phyloP scores from a whole-genome alignment of 2,329 filamentous ascomycete genomes.

The Massarina eburnea region DNA sequence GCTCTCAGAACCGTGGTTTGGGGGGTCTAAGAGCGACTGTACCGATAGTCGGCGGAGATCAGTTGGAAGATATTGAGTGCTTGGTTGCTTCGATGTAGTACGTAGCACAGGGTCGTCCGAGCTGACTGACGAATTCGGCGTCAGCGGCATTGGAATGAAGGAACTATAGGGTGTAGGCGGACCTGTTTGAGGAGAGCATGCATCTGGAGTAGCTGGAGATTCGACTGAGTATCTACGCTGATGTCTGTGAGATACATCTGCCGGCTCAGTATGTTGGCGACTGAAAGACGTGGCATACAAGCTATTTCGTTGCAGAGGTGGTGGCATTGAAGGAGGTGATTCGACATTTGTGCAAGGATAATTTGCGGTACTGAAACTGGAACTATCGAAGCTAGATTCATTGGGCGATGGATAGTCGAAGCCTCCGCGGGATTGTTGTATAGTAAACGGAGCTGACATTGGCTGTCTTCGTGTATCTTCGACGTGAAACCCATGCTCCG shows the following conservation, averaged over 20 bases:
- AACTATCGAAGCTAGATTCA: constrained; percentile 16
- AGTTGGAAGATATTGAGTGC: constrained; percentile 26
- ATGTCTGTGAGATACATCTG: constrained; percentile 20
- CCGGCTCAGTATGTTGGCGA: constrained; percentile 9
- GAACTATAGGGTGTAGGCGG: constrained; percentile 45
- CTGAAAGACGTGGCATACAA: constrained; percentile 6
- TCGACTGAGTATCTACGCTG: constrained; percentile 28
- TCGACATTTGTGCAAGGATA: constrained; percentile 19
- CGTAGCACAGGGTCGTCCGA: constrained; percentile 33
- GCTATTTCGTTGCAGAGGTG: constrained; percentile 20
- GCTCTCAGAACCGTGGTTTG: constrained; percentile 47
- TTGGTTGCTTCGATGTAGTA: constrained; percentile 19
- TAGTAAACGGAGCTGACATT: constrained; percentile 13
- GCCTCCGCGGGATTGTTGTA: constrained; percentile 19
- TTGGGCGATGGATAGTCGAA: constrained; percentile 29
- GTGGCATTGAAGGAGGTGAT: constrained; percentile 30
- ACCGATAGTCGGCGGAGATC: constrained; percentile 61
- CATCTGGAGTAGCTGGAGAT: constrained; percentile 29
- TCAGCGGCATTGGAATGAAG: constrained; percentile 49
- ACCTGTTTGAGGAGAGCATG: constrained; percentile 43
- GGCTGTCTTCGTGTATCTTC: constrained; percentile 8
- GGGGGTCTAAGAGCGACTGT: constrained; percentile 58
- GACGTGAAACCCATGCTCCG: constrained; percentile 19
- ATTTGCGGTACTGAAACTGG: constrained; percentile 15
- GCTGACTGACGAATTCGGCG: constrained; percentile 44